Percentiles rank a stretch among this genome's conserved stretches.
These are phyloP conservation scores for Cyanophora paradoxa DNA, from an alignment of 78 protist species.

Conservation along the genomic window DNA sequence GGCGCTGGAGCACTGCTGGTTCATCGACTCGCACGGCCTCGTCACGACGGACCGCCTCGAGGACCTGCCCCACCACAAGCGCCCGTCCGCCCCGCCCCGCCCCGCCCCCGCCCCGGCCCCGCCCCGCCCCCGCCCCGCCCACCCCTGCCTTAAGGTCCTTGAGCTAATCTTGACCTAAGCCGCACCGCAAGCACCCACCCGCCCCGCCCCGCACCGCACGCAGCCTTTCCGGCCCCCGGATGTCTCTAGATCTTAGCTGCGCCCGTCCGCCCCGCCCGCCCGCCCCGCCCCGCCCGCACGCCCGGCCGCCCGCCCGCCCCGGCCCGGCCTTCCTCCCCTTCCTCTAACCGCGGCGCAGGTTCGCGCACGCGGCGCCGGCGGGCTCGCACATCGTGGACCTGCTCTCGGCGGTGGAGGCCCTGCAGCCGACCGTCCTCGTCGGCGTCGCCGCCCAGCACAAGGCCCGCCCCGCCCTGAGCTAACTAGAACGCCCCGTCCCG, in stretches of 20 bases:
- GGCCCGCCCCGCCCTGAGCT: too few relatives aligned
- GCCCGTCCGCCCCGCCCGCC: background rate
- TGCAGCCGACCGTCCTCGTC: constrained; percentile 80
- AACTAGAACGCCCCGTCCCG: too few relatives aligned
- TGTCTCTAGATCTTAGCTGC: background rate
- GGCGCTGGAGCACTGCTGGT: constrained; percentile 30
- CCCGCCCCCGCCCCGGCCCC: too few relatives aligned
- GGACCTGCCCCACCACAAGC: constrained; percentile 16
- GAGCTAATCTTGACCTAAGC: too few relatives aligned
- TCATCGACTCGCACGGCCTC: constrained; percentile 37
- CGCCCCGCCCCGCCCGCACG: background rate
- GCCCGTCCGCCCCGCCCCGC: constrained; percentile 11
- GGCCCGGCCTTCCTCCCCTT: too few relatives aligned
- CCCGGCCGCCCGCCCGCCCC: background rate
- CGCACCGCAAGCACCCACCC: constrained; percentile 12
- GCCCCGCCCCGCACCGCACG: background rate
- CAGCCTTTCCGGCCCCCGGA: background rate
- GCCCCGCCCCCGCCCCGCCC: too few relatives aligned
- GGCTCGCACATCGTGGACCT: too few relatives aligned
- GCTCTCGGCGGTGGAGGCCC: constrained; percentile 38
- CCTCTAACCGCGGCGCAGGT: too few relatives aligned
- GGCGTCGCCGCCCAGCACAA: constrained; percentile 77
- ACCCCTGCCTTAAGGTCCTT: too few relatives aligned
- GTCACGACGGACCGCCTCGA: background rate
- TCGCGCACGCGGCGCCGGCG: too few relatives aligned